Evolutionary conservation across 2,329 filamentous ascomycete species (phyloP), one percentile per base, ranked within the genome.

Genomic region (Neoarthrinium moseri): DNA sequence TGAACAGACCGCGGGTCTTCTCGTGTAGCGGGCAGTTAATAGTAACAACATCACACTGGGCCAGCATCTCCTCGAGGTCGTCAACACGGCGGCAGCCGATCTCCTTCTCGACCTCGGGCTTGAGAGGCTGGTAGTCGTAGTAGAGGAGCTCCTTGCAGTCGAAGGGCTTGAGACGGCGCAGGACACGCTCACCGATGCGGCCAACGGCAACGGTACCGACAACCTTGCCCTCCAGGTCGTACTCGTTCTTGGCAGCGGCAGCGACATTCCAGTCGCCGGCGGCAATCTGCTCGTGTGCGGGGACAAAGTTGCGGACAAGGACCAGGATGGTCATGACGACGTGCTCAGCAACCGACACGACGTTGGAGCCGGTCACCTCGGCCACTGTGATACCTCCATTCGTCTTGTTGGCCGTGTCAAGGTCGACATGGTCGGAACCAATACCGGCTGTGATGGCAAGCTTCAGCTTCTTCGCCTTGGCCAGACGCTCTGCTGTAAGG

Each of bases 21-120:
- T 97, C 92, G 79, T 99, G 94, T 54, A 99, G 83, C 44, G 94
- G 94, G 81, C 91, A 96, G 86, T 99, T 99, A 78, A 99, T 97
- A 66, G 94, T 99, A 71, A 99, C 92, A 52, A 97, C 82, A 60
- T 97, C 94, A 70, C 92, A 97, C 79, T 95, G 90, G 32, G 82
- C 79, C 52, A 99, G 74, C 84, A 99, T 86, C 71, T 97, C 92
- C 80, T 96, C 91, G 63, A 99, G 84, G 63, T 69, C 81, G 39
- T 92, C 87, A 50, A 97, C 91, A 52, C 94, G 84, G 63, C 90
- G 83, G 82, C 86, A 91, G 69, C 92, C 92, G 73, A 97, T 97
- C 79, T 96, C 92, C 73, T 87, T 84, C 83, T 97, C 91, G 61
- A 84, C 78, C 77, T 96, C 91, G 50, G 89, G 65, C 50, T 74